Base-by-base conservation (phyloP, 805 yeast genomes). In the Monosporozyma unispora region DNA sequence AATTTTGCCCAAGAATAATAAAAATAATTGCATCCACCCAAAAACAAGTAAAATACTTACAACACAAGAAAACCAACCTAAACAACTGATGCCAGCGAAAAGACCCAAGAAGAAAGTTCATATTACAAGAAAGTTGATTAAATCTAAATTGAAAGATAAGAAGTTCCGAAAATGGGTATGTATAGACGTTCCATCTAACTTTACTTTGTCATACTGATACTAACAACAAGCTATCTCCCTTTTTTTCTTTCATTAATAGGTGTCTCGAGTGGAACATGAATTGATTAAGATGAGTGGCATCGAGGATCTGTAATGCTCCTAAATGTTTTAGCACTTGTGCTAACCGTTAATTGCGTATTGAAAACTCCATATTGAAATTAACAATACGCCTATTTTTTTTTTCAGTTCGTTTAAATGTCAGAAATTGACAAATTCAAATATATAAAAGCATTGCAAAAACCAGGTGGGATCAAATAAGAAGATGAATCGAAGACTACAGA, bases 131-230 rank as follows among this genome's bases (percentile, higher is more conserved):
- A 57, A 44, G 31, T 44, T 39, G 10, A 53, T 64, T 19, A 53
- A 53, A 46, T 29, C 51, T 38, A 63, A 57, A 47, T 41, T 64
- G 12, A 52, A 55, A 12, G 66, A 64, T 45, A 50, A 49, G 19
- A 47, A 53, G 8, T 64, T 64, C 35, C 50, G 57, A 50, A 55
- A 54, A 49, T 64, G 64, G 66, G 69, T 64, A 39, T 37, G 40
- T 37, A 9, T 8, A 6, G 21, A 37, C 10, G 29, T 27, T 27
- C 12, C 12, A 4, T 14, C 33, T 11, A 11, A 28, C 33, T 14
- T 28, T 11, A 28, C 19, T 22, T 40, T 14, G 10, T 19, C 3
- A 19, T 10, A 21, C 44, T 8, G n/a, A 4, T 35, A 35, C 39
- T 35, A 35, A 35, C 39, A n/a, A 5, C 4, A 12, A 11, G 7